These are phyloP conservation scores for Colletotrichum melonis DNA, from an alignment of 2,329 filamentous ascomycete species.

Conservation along the genomic window DNA sequence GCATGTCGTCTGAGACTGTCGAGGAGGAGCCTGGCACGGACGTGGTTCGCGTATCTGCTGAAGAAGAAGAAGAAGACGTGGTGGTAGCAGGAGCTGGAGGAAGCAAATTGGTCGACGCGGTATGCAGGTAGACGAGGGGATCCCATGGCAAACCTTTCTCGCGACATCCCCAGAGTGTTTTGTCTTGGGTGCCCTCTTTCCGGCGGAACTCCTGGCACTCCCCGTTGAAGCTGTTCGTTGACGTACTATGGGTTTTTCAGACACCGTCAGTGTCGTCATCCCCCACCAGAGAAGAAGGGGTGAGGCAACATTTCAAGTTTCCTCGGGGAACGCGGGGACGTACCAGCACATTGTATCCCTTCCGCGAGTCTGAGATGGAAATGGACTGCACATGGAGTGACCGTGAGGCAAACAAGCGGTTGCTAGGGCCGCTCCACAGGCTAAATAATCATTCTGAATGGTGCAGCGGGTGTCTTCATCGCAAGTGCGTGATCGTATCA, in stretches of 20 bases:
- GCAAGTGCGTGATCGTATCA: slow-evolving; percentile 4
- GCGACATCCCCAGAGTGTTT: slow-evolving; percentile 23
- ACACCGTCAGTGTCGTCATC: background rate
- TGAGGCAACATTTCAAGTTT: too few species aligned
- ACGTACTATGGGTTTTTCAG: background rate
- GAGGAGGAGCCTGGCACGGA: background rate
- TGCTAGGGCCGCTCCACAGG: background rate
- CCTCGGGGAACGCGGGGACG: background rate
- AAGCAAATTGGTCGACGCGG: background rate
- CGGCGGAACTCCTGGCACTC: slow-evolving; percentile 23
- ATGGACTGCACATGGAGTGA: background rate
- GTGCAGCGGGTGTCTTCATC: background rate
- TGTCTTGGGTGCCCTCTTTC: slow-evolving; percentile 7
- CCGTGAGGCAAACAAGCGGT: background rate
- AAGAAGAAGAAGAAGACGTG: background rate
- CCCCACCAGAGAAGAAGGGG: background rate
- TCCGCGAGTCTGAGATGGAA: background rate
- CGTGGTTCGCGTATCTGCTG: background rate
- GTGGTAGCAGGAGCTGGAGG: too few species aligned
- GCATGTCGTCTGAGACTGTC: too few species aligned
- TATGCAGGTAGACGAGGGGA: slow-evolving; percentile 5
- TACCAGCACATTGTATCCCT: slow-evolving; percentile 27
- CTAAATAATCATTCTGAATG: background rate
- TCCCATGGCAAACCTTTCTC: background rate
- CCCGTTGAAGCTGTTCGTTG: background rate